Evolutionary conservation across 2,329 filamentous ascomycete genomes (phyloP).

Genomic region (Penicillium fuscoglaucum): DNA sequence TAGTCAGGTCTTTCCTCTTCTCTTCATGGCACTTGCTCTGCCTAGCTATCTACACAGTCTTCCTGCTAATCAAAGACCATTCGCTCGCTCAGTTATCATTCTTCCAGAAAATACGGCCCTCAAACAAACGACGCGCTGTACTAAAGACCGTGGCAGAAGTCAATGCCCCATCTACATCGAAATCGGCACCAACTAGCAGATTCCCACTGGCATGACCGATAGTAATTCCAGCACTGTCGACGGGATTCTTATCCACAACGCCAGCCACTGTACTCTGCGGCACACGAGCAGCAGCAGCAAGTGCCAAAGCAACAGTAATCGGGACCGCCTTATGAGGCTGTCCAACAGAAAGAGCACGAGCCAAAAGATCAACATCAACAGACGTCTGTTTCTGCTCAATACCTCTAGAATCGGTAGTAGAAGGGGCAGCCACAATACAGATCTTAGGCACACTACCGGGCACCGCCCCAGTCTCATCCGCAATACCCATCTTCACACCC

Average conservation of each 20-base stretch:
- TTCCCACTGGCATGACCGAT: slow-evolving; percentile 52
- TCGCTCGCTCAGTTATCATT: not conserved
- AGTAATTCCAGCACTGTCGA: slow-evolving; percentile 37
- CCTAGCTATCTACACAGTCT: not conserved
- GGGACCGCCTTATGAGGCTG: slow-evolving; percentile 60
- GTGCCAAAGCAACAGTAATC: slow-evolving; percentile 55
- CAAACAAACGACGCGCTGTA: slow-evolving; percentile 52
- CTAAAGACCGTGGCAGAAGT: slow-evolving; percentile 47
- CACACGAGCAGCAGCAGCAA: slow-evolving; percentile 52
- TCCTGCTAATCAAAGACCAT: not conserved
- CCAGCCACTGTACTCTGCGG: slow-evolving; percentile 43
- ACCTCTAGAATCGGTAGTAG: slow-evolving; percentile 8
- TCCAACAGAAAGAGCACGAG: slow-evolving; percentile 56
- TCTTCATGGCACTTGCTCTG: not conserved
- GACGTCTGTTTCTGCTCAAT: slow-evolving; percentile 29
- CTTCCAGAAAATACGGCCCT: slow-evolving; percentile 49
- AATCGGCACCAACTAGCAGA: slow-evolving; percentile 46
- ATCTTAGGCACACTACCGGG: slow-evolving; percentile 64
- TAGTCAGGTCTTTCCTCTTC: not conserved
- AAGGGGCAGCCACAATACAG: slow-evolving; percentile 51
- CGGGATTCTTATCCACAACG: slow-evolving; percentile 24
- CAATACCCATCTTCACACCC: slow-evolving; percentile 62
- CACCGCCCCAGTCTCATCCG: slow-evolving; percentile 44
- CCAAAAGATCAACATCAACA: slow-evolving; percentile 44
- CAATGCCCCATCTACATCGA: slow-evolving; percentile 38